Conservation (phyloP, 345 rosid species). For the Rhodomyrtus tomentosa region DNA sequence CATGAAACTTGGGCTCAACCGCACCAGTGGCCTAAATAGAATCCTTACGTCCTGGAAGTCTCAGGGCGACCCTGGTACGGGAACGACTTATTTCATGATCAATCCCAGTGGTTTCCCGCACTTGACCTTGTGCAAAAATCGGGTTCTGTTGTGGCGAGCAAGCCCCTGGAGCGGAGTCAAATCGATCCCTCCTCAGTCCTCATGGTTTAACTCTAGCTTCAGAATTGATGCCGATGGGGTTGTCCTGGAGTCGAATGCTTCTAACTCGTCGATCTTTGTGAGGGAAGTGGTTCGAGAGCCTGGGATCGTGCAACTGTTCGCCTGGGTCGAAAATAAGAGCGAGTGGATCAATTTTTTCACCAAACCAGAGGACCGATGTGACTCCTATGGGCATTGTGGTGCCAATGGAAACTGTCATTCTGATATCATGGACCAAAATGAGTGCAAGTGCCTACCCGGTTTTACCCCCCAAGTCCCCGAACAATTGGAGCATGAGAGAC, state of each 20-base stretch:
- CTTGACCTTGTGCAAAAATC: background rate
- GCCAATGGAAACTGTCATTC: background rate
- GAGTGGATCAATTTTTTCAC: background rate
- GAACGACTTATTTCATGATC: conserved; percentile 5
- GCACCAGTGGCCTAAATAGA: background rate
- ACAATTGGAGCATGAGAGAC: conserved; percentile 9
- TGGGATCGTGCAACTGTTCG: background rate
- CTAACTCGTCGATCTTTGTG: background rate
- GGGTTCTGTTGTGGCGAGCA: background rate
- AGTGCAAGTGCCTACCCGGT: conserved; percentile 16
- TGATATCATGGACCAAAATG: background rate
- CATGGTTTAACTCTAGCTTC: background rate
- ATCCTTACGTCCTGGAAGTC: conserved; percentile 17
- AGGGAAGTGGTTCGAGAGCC: background rate
- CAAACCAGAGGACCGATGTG: background rate
- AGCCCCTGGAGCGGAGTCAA: background rate
- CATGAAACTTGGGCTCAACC: conserved; percentile 25
- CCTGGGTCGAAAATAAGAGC: background rate
- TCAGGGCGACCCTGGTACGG: conserved; percentile 14
- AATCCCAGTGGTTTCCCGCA: conserved; percentile 18
- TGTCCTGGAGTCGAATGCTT: background rate
- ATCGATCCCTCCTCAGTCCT: background rate
- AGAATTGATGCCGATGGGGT: background rate
- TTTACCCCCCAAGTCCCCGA: conserved; percentile 10
- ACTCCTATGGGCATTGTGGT: conserved; percentile 1